These are phyloP conservation scores for Papilionanthe hybrid DNA, from an alignment of 116 monocot species.

Conservation along the genomic window DNA sequence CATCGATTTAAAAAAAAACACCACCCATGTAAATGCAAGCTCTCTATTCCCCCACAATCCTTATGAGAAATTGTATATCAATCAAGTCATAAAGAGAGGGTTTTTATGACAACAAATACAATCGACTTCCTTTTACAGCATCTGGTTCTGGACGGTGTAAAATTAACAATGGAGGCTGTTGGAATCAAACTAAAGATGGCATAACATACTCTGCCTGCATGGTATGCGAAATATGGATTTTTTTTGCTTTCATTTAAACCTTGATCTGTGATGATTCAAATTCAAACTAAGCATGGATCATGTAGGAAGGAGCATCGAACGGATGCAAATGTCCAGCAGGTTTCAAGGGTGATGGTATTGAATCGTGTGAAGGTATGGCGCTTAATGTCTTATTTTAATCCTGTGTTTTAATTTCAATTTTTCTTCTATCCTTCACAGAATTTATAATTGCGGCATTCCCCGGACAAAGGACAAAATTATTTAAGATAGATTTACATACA, in stretches of 20 bases:
- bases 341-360: conserved; percentile 60
- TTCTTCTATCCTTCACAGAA: not conserved
- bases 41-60: not conserved
- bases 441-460: not conserved
- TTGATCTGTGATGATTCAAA: not conserved
- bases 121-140: conserved; percentile 26
- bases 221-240: conserved; percentile 22
- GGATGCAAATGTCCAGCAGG: conserved; percentile 69
- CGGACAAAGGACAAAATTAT: not conserved
- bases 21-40: not conserved
- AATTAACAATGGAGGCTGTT: conserved; percentile 66
- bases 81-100: not conserved
- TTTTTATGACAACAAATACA: not conserved
- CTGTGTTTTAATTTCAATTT: not conserved
- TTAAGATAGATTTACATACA: not conserved
- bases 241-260: conserved; percentile 4
- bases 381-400: not conserved
- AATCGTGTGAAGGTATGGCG: conserved; percentile 55
- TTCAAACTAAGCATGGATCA: not conserved
- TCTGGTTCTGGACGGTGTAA: conserved; percentile 56
- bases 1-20: not conserved
- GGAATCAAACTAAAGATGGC: conserved; percentile 44
- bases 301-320: conserved; percentile 43
- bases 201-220: conserved; percentile 40
- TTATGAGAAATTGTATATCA: not conserved